Base-by-base conservation (phyloP, 2,329 filamentous ascomycete species). In the Phoma sp. region DNA sequence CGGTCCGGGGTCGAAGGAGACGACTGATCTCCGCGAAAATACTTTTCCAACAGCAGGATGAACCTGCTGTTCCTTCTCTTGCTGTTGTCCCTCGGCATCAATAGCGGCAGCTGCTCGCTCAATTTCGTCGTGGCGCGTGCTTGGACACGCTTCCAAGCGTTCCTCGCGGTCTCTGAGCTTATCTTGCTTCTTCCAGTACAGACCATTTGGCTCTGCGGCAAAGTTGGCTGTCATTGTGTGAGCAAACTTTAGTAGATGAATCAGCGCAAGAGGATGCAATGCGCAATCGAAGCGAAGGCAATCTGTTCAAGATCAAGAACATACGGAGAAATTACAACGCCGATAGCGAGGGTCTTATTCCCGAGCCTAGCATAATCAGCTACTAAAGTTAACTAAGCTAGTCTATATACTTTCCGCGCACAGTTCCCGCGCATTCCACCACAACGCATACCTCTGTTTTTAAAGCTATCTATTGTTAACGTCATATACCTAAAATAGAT, bases 1-100 rank as follows among this genome's bases (percentile, higher is more conserved):
- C 19, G 70, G 71, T 4, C 68, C 68, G 4, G 67, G 66, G 35
- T 72, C 68, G 39, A 49, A 55, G 3, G 69, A 68, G 25, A 58
- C 62, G 33, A 57, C 63, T 15, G 69, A 70, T 52, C 52, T 64
- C 25, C 67, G 55, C 7, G 66, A 68, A 4, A 67, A 46, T 5
- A 68, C 57, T 41, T 48, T 58, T n/a, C 64, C 45, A 15, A 71
- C 29, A 43, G 27, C 46, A 46, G 15, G 58, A 38, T 22, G 35
- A 13, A 22, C 33, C 9, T 43, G 24, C 6, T 33, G 9, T 40
- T 36, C n/a, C 45, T 36, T 37, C 36, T 44, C 32, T 54, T 50
- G 21, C 40, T 51, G 36, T 21, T 38, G 40, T 29, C 53, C 35
- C 36, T 63, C 50, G 9, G 38, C 17, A 9, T 52, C 43, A 17